Percentiles rank a stretch among this genome's conserved stretches.
phyloP scores from a whole-genome alignment of 768 basidiomycete species.

The Pulveroboletus sp. region DNA sequence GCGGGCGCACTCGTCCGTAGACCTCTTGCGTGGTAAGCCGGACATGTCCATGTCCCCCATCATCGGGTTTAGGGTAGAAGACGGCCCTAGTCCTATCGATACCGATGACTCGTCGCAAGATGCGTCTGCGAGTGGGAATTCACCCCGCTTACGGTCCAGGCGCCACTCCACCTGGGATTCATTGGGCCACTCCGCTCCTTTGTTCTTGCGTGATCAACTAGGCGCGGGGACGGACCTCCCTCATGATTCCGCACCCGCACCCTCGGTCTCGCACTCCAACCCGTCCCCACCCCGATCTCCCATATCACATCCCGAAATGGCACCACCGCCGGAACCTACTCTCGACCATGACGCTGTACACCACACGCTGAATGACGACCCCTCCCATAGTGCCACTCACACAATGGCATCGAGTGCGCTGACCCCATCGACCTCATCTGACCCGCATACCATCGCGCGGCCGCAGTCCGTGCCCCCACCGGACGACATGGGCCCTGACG shows the following conservation, averaged over 20 bases:
- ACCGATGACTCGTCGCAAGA: slow-evolving; percentile 32
- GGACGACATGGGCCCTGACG: not conserved
- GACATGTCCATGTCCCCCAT: slow-evolving; percentile 23
- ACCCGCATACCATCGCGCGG: not conserved
- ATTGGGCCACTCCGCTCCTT: slow-evolving; percentile 3
- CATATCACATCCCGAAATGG: not conserved
- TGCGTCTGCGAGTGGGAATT: slow-evolving; percentile 22
- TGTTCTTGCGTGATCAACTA: slow-evolving; percentile 13
- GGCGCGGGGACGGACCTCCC: not conserved
- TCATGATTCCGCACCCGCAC: slow-evolving; percentile 10
- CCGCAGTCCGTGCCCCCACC: not conserved
- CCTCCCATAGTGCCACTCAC: slow-evolving; percentile 10
- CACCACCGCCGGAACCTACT: slow-evolving; percentile 4
- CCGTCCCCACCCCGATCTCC: slow-evolving; percentile 6
- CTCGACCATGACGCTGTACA: slow-evolving; percentile 7
- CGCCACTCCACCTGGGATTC: slow-evolving; percentile 25
- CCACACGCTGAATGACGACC: slow-evolving; percentile 9
- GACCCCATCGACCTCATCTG: slow-evolving; percentile 1
- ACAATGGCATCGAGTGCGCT: slow-evolving; percentile 1
- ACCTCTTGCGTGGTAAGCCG: slow-evolving; percentile 29
- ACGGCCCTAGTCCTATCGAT: slow-evolving; percentile 25
- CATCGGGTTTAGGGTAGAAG: slow-evolving; percentile 22
- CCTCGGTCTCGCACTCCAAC: slow-evolving; percentile 13
- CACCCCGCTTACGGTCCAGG: slow-evolving; percentile 17
- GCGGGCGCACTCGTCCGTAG: slow-evolving; percentile 34